These are phyloP conservation scores for Termitomyces bulborhizus DNA, from an alignment of 768 basidiomycete genomes.

Conservation along the genomic window DNA sequence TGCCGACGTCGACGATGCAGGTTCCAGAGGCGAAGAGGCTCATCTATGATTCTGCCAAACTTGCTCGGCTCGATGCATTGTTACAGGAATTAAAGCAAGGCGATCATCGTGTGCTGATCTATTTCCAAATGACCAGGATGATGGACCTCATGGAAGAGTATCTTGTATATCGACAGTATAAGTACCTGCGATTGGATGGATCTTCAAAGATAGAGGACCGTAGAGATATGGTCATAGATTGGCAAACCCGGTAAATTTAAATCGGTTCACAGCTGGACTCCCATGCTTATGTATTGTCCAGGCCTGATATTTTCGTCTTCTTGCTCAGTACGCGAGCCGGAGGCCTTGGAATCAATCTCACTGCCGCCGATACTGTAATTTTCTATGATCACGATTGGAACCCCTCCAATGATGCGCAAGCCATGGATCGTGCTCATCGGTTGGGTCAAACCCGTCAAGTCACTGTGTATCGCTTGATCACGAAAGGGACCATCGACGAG, in stretches of 20 bases:
- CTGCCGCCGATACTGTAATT: conserved; percentile 92
- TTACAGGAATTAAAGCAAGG: conserved; percentile 88
- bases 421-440: conserved; percentile 97
- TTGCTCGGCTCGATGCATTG: conserved; percentile 84
- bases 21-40: conserved; percentile 94
- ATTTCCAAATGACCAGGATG: conserved; percentile 99
- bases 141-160: conserved; percentile 99
- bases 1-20: conserved; percentile 80
- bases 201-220: conserved; percentile 93
- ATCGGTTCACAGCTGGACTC: background rate
- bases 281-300: conserved; percentile 19
- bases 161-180: conserved; percentile 93
- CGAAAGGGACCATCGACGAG: conserved; percentile 92
- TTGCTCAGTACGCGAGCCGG: conserved; percentile 92
- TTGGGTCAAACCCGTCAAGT: conserved; percentile 96
- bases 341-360: conserved; percentile 93
- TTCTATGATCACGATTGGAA: conserved; percentile 98
- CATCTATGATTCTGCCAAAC: conserved; percentile 94
- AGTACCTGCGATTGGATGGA: conserved; percentile 89
- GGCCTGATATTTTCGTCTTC: conserved; percentile 86
- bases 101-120: conserved; percentile 91
- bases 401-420: conserved; percentile 95
- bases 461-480: conserved; percentile 92
- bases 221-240: conserved; percentile 98
- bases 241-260: conserved; percentile 83